phyloP scores from a whole-genome alignment of 805 yeast genomes.

The Candida boleticola region DNA sequence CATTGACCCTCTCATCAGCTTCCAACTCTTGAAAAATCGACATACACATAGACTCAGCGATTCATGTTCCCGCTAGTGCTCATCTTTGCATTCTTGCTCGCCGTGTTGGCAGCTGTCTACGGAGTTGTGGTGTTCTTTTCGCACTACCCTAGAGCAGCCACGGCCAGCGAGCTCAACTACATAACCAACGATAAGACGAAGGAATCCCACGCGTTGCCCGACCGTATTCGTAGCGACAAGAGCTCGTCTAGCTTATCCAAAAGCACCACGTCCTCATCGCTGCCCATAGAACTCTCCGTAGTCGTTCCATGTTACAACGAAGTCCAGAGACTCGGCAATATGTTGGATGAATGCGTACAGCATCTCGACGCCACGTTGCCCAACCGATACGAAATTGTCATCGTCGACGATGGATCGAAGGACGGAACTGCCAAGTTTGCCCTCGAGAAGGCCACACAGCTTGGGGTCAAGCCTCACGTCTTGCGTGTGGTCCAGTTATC shows the following conservation, averaged over 20 bases:
- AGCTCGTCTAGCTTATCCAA: conserved; percentile 17
- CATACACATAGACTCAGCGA: too few species aligned
- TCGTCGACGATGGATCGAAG: conserved; percentile 89
- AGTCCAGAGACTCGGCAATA: conserved; percentile 61
- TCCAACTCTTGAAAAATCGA: too few species aligned
- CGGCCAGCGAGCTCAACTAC: conserved; percentile 52
- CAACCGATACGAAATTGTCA: conserved; percentile 64
- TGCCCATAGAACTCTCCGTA: conserved; percentile 56
- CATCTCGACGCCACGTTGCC: conserved; percentile 42
- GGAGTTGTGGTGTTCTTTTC: conserved; percentile 47
- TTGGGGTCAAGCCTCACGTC: conserved; percentile 51
- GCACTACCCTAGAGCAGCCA: conserved; percentile 60
- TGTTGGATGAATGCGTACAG: conserved; percentile 69
- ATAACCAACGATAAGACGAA: conserved; percentile 42
- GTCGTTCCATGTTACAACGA: conserved; percentile 96
- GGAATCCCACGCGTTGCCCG: conserved; percentile 30
- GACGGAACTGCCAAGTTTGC: conserved; percentile 81
- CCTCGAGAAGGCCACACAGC: conserved; percentile 52
- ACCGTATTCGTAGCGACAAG: too few species aligned
- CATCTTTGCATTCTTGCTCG: not conserved
- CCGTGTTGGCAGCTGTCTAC: conserved; percentile 27
- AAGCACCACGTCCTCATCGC: not conserved
- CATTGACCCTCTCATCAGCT: too few species aligned
- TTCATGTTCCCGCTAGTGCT: too few species aligned
- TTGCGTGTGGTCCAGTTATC: conserved; percentile 59